Conservation (phyloP, 2,329 filamentous ascomycete genomes). For the Pyrenochaeta sp. region DNA sequence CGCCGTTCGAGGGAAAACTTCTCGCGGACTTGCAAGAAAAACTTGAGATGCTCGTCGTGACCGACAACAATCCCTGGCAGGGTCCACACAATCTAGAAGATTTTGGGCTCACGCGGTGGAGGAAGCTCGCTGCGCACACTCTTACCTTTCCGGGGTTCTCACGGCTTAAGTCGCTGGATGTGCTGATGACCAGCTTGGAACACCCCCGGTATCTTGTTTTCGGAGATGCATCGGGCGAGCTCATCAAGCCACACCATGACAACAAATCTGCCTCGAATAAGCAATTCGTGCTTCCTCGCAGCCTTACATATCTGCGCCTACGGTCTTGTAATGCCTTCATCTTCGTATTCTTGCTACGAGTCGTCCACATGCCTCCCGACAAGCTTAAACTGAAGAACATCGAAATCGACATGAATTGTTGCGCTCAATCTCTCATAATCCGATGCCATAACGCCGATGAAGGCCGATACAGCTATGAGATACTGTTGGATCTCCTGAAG, state of each 20-base stretch:
- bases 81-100: conserved; percentile 13
- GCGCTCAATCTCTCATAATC: conserved; percentile 13
- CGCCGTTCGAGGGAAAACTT: conserved; percentile 14
- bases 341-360: conserved; percentile 9
- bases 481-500: conserved; percentile 6
- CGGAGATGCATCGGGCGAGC: background rate
- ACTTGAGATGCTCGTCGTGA: conserved; percentile 20
- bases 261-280: background rate
- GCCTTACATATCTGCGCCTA: conserved; percentile 8
- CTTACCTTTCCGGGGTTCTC: conserved; percentile 14
- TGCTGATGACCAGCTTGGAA: conserved; percentile 14
- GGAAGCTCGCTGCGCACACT: conserved; percentile 18
- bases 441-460: conserved; percentile 9
- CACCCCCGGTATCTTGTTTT: conserved; percentile 10
- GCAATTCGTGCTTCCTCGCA: conserved; percentile 8
- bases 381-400: conserved; percentile 12
- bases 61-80: conserved; percentile 12
- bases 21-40: conserved; percentile 6
- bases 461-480: conserved; percentile 3
- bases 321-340: conserved; percentile 18
- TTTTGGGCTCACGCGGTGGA: conserved; percentile 6
- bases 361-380: conserved; percentile 5
- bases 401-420: conserved; percentile 15
- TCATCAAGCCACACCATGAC: background rate
- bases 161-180: conserved; percentile 11